A percentile compares a stretch with the other conserved stretches of the same genome.
Conservation (phyloP, 2,329 filamentous ascomycete species). For the Penicillium thymicola region DNA sequence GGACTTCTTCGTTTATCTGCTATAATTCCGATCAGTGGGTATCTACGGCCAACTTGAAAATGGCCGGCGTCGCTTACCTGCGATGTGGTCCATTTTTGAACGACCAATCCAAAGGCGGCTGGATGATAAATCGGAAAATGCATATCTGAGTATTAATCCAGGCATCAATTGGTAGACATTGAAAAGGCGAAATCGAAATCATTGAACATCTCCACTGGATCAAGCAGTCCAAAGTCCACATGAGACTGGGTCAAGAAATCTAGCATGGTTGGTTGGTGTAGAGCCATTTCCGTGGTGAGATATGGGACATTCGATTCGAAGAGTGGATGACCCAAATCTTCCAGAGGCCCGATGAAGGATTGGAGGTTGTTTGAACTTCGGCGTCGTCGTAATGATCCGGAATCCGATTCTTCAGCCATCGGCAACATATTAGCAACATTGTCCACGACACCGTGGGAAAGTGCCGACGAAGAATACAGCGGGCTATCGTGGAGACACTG, state of each 20-base stretch:
- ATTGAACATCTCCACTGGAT: conserved; percentile 10
- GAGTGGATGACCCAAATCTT: not conserved
- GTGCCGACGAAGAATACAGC: not conserved
- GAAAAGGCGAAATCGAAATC: conserved; percentile 6
- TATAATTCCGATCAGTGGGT: not conserved
- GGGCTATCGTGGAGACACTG: conserved; percentile 1
- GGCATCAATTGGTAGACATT: not conserved
- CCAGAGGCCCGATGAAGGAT: not conserved
- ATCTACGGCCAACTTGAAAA: not conserved
- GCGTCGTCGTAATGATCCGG: not conserved
- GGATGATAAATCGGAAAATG: not conserved
- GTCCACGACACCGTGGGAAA: not conserved
- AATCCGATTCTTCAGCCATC: not conserved
- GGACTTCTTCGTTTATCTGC: too few relatives aligned
- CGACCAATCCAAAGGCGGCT: not conserved
- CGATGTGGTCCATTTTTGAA: not conserved
- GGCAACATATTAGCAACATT: not conserved
- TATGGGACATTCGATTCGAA: conserved; percentile 4
- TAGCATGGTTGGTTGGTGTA: conserved; percentile 13
- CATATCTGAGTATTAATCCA: not conserved
- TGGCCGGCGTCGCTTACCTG: not conserved
- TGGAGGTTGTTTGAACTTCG: not conserved
- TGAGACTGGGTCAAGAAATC: conserved; percentile 11
- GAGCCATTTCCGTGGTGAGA: conserved; percentile 13
- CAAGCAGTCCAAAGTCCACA: conserved; percentile 10